Evolutionary conservation across 306 rosid species (phyloP), one percentile per base, ranked within the genome.

Genomic region (Hippophae gyantsensis): DNA sequence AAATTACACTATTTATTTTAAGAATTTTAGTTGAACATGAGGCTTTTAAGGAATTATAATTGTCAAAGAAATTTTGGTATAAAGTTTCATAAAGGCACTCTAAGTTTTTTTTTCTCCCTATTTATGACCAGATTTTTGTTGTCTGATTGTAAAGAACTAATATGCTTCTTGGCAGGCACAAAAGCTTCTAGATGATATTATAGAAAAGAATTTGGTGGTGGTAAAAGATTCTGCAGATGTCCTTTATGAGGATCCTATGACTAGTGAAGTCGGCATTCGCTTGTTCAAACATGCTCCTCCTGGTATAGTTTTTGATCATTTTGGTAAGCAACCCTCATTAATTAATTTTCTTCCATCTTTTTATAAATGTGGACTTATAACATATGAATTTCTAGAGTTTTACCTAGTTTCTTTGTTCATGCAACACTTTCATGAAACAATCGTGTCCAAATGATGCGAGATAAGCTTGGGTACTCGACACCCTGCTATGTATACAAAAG

Each of bases 271-370:
- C 27, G 82, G 86, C 53, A 61, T 92, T 61, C 92, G 89, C 42
- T 80, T 92, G 83, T 92, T 92, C 66, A 92, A 82, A 45, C 77
- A 82, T 76, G 77, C 96, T 65, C 82, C 74, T 14, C 85, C 81
- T 10, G 96, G 96, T 44, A 74, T 85, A 42, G 77, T 80, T 66
- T 81, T 84, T 78, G 88, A 92, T 83, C 81, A 61, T 26, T 59
- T 56, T 13, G 92, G 96, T 87, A 72, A 65, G 79, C 62, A 57
- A 63, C 8, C 65, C 63, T 74, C 74, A 42, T 67, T 52, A 41
- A 43, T 18, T 62, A 54, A 47, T 43, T 53, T 63, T 58, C 48
- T 13, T 41, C 18, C 58, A 25, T 13, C 5, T 43, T 32, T 43
- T 10, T 13, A 12, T 9, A 8, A 58, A 5, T n/a, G 7, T 42